Conservation (phyloP, 148 eudicot species). For the Pouteria glomerata region DNA sequence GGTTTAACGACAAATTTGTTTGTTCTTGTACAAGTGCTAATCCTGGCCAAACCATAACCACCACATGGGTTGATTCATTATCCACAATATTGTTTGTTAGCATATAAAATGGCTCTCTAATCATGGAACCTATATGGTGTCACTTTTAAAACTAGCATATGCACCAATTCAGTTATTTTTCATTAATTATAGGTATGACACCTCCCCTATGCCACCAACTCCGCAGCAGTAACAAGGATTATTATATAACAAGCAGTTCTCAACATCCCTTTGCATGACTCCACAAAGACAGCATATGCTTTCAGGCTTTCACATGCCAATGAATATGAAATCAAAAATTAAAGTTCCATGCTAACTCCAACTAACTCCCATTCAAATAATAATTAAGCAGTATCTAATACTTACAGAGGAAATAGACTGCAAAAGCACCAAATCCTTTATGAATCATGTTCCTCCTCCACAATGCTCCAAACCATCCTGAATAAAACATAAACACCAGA, state of each 20-base stretch:
- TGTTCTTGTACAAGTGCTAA: not conserved
- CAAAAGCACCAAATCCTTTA: not conserved
- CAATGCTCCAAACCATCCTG: slow-evolving; percentile 54
- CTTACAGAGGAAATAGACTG: slow-evolving; percentile 1
- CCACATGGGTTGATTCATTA: not conserved
- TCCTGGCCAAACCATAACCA: not conserved
- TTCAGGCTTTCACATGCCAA: not conserved
- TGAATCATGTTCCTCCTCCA: slow-evolving; percentile 18
- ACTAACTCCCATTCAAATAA: not conserved
- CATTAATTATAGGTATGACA: no score
- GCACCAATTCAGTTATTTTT: no score
- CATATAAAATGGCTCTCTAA: not conserved
- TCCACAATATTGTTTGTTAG: not conserved
- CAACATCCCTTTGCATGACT: not conserved
- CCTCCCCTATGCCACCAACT: not conserved
- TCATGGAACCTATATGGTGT: not conserved
- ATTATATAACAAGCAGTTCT: not conserved
- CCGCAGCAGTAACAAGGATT: not conserved
- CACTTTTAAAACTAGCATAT: no score
- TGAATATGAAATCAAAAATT: not conserved
- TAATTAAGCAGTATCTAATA: not conserved
- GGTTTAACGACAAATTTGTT: not conserved
- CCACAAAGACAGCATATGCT: not conserved
- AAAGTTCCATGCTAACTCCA: not conserved
- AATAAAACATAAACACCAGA: slow-evolving; percentile 6